These are phyloP conservation scores for Botrytis hyacinthi DNA, from an alignment of 2,329 filamentous ascomycete genomes.

Conservation along the genomic window DNA sequence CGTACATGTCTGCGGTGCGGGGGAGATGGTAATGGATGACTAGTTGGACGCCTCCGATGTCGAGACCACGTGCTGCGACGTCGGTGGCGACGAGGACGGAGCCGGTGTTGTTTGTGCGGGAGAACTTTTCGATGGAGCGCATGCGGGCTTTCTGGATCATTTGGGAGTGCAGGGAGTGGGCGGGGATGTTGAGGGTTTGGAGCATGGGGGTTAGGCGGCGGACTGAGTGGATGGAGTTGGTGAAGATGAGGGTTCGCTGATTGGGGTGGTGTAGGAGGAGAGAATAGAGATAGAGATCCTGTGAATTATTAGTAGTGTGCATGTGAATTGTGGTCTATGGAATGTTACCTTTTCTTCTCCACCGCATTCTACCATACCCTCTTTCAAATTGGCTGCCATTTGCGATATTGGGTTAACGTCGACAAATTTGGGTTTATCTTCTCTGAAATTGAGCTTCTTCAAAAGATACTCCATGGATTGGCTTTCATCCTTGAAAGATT, in stretches of 20 bases:
- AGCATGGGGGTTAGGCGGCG: conserved; percentile 82
- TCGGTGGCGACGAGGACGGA: conserved; percentile 88
- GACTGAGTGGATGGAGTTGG: conserved; percentile 92
- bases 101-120: conserved; percentile 53
- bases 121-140: conserved; percentile 89
- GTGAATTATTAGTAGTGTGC: conserved; percentile 27
- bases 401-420: conserved; percentile 87
- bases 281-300: conserved; percentile 91
- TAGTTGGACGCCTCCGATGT: conserved; percentile 85
- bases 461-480: conserved; percentile 92
- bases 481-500: conserved; percentile 65
- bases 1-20: conserved; percentile 86
- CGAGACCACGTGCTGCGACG: conserved; percentile 87
- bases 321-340: background rate
- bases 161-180: conserved; percentile 79
- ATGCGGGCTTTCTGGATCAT: conserved; percentile 96
- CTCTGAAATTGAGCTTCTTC: conserved; percentile 82
- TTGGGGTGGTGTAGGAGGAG: conserved; percentile 79
- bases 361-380: conserved; percentile 87
- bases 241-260: conserved; percentile 82
- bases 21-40: conserved; percentile 96
- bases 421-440: conserved; percentile 82
- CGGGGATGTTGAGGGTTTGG: conserved; percentile 74
- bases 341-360: conserved; percentile 80
- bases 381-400: conserved; percentile 82